Conservation (phyloP, 805 yeast genomes). For the Saccharomyces kudriavzevii region DNA sequence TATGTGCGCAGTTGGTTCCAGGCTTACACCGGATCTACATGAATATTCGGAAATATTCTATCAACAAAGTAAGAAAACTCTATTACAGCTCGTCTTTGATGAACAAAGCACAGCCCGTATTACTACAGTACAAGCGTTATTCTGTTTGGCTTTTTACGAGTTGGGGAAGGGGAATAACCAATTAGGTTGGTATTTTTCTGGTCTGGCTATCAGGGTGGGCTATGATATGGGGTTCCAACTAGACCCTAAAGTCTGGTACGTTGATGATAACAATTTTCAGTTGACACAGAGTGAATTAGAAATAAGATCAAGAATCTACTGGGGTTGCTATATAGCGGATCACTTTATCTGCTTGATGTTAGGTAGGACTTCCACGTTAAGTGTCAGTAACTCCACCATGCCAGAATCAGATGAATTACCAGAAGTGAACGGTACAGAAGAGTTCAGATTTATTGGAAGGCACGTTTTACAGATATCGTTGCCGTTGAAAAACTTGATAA, state of each 20-base stretch:
- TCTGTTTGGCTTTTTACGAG: conserved; percentile 54
- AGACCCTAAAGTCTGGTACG: conserved; percentile 52
- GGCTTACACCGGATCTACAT: conserved; percentile 38
- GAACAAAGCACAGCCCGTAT: conserved; percentile 37
- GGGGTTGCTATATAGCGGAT: conserved; percentile 63
- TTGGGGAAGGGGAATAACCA: conserved; percentile 52
- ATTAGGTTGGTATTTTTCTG: conserved; percentile 56
- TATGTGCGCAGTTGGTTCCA: conserved; percentile 52
- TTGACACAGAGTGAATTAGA: conserved; percentile 45
- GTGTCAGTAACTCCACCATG: conserved; percentile 50
- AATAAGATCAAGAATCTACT: conserved; percentile 51
- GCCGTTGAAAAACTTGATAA: conserved; percentile 37
- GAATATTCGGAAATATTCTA: conserved; percentile 38
- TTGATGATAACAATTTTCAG: conserved; percentile 27
- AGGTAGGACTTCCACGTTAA: conserved; percentile 51
- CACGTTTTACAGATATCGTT: conserved; percentile 28
- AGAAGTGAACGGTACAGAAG: conserved; percentile 55
- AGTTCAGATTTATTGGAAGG: conserved; percentile 37
- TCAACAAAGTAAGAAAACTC: conserved; percentile 37
- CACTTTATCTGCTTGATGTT: conserved; percentile 51
- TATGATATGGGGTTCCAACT: conserved; percentile 57
- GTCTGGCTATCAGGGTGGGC: conserved; percentile 57
- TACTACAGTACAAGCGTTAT: conserved; percentile 49
- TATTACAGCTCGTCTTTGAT: conserved; percentile 33
- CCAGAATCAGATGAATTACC: conserved; percentile 54